Evolutionary conservation across 2,329 filamentous ascomycete species (phyloP), one percentile per base, ranked within the genome.

Genomic region (Mariannaea elegans): DNA sequence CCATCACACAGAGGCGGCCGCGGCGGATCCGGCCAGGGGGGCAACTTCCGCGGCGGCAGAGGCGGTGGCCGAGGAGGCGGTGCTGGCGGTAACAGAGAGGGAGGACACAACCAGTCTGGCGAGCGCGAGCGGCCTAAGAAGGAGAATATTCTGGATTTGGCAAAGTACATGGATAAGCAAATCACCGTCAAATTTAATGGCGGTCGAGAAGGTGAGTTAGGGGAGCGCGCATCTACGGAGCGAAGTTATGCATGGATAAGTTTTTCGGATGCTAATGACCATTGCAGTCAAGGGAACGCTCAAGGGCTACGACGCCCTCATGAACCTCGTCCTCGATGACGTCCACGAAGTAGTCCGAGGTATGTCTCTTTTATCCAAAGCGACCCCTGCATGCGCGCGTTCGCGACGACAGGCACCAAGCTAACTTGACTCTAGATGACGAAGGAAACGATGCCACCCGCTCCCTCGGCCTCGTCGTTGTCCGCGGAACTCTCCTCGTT

Each of bases 151-250:
- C 87, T 99, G 53, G 94, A 99, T 74, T 79, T 99, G 72, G 88
- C 84, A 75, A 97, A 97, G 81, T 99, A 98, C 78, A 93, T 97
- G 90, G 93, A 99, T 78, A 97, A 97, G 86, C 86, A 90, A 74
- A 93, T 99, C 68, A 91, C 86, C 9, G 94, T 99, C 75, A 98
- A 98, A 80, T 98, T 99, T 78, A 97, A 93, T 73, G 95, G 95
- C 39, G 95, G 95, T 1, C 83, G 94, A 61, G 93, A 97, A 83
- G 92, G 93, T 95, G 74, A 62, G 84, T 32, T 38, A 7, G 31
- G 24, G 24, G 9, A n/a, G n/a, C n/a, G n/a, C n/a, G n/a, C n/a
- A n/a, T n/a, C n/a, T n/a, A 27, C 24, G 24, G 24, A 27, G 5
- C 24, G 24, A n/a, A n/a, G n/a, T n/a, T n/a, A n/a, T n/a, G n/a